phyloP scores from a whole-genome alignment of 1,139 yeast genomes.

The Nakaseomyces nivariensis region DNA sequence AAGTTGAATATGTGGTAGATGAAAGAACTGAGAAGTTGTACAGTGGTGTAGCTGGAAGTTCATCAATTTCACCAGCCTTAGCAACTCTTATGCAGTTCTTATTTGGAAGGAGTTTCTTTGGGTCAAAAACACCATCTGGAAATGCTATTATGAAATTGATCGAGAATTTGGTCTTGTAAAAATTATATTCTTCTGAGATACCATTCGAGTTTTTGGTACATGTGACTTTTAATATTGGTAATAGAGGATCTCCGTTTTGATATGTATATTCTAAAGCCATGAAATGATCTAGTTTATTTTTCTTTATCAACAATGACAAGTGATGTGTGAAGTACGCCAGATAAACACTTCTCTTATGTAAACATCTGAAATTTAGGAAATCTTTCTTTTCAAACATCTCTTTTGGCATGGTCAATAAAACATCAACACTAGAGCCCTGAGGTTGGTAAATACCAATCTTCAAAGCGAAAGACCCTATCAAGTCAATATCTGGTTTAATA shows the following conservation, averaged over 20 bases:
- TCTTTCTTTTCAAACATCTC: conserved; percentile 75
- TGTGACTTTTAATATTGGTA: conserved; percentile 52
- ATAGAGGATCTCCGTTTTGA: conserved; percentile 54
- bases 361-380: conserved; percentile 77
- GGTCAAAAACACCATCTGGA: conserved; percentile 61
- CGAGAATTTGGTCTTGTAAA: conserved; percentile 57
- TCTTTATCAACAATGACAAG: conserved; percentile 44
- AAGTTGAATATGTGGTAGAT: conserved; percentile 57
- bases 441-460: conserved; percentile 66
- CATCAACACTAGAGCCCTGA: conserved; percentile 60
- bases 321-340: conserved; percentile 66
- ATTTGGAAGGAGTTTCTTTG: conserved; percentile 67
- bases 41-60: conserved; percentile 53
- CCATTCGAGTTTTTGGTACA: conserved; percentile 22
- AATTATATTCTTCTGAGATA: conserved; percentile 36
- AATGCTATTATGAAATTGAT: conserved; percentile 66
- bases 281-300: conserved; percentile 41
- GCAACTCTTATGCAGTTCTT: conserved; percentile 72
- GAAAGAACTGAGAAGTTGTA: conserved; percentile 76
- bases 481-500: conserved; percentile 62
- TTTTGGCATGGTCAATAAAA: conserved; percentile 73
- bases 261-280: conserved; percentile 47
- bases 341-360: conserved; percentile 84
- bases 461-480: conserved; percentile 84
- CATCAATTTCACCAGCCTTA: conserved; percentile 36